phyloP scores from a whole-genome alignment of 805 yeast species.

The Barnettozyma sucrosica region DNA sequence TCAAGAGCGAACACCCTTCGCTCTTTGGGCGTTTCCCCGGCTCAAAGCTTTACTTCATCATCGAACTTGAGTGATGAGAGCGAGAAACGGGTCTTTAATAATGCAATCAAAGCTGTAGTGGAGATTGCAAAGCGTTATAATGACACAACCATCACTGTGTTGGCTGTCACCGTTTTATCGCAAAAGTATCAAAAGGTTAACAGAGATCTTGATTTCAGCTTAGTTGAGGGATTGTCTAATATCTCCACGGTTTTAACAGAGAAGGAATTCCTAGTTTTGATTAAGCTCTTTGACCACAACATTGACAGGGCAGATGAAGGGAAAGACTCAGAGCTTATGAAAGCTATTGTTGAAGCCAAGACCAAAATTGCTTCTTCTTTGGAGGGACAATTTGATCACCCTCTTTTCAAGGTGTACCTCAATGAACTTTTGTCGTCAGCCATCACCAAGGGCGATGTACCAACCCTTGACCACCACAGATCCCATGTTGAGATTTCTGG shows the following conservation, averaged over 20 bases:
- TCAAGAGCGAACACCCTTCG: slow-evolving; percentile 21
- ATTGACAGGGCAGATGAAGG: slow-evolving; percentile 39
- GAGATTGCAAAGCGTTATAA: slow-evolving; percentile 60
- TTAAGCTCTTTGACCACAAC: slow-evolving; percentile 50
- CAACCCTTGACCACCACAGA: slow-evolving; percentile 69
- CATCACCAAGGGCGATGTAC: slow-evolving; percentile 75
- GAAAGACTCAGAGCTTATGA: slow-evolving; percentile 33
- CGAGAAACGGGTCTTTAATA: slow-evolving; percentile 40
- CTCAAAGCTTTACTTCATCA: slow-evolving; percentile 6
- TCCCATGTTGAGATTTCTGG: slow-evolving; percentile 66
- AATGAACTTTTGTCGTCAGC: slow-evolving; percentile 61
- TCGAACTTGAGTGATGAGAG: slow-evolving; percentile 1
- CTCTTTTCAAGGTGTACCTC: slow-evolving; percentile 52
- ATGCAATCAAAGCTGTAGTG: slow-evolving; percentile 63
- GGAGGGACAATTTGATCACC: slow-evolving; percentile 28
- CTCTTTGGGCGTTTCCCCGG: slow-evolving; percentile 8
- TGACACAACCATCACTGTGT: slow-evolving; percentile 66
- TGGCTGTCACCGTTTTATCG: slow-evolving; percentile 74
- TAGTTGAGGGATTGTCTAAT: slow-evolving; percentile 56
- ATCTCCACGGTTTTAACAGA: slow-evolving; percentile 58
- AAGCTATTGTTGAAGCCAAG: slow-evolving; percentile 47
- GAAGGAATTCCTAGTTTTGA: slow-evolving; percentile 60
- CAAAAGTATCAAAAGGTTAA: slow-evolving; percentile 59
- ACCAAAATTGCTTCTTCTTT: slow-evolving; percentile 34
- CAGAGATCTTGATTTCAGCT: slow-evolving; percentile 45